phyloP scores from a whole-genome alignment of 2,329 filamentous ascomycete species.

The Orbilia blumenaviensis region DNA sequence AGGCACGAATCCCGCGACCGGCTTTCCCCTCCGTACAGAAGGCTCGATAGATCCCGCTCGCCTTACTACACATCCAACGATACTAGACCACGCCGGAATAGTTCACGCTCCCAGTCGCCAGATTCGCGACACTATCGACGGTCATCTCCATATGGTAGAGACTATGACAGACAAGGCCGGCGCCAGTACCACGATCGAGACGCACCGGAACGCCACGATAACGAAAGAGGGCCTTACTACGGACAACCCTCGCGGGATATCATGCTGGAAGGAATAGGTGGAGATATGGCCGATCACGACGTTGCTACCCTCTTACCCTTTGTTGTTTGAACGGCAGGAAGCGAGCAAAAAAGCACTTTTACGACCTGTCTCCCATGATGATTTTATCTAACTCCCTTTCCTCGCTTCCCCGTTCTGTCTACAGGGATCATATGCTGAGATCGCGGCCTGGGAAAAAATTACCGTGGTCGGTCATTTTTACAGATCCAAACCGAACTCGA shows the following conservation, averaged over 20 bases:
- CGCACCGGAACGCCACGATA: conserved; percentile 53
- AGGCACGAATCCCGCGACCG: conserved; percentile 37
- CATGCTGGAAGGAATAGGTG: conserved; percentile 68
- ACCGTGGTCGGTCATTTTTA: conserved; percentile 58
- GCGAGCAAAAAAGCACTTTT: conserved; percentile 57
- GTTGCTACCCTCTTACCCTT: conserved; percentile 64
- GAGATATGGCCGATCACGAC: conserved; percentile 65
- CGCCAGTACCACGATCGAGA: conserved; percentile 57
- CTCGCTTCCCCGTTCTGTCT: conserved; percentile 56
- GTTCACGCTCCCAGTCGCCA: conserved; percentile 33
- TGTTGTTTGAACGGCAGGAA: conserved; percentile 59
- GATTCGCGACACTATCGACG: conserved; percentile 41
- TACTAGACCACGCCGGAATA: conserved; percentile 28
- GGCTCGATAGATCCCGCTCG: conserved; percentile 39
- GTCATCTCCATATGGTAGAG: conserved; percentile 26
- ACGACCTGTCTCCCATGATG: conserved; percentile 60
- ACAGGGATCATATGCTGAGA: conserved; percentile 57
- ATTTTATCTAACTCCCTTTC: conserved; percentile 55
- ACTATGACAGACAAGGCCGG: conserved; percentile 43
- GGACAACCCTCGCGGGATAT: conserved; percentile 60
- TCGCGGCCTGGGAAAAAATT: conserved; percentile 48
- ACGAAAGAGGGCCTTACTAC: conserved; percentile 54
- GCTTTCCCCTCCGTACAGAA: conserved; percentile 32
- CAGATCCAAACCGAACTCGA: conserved; percentile 69
- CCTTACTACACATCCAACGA: conserved; percentile 43